These are phyloP conservation scores for Abrus pulchellus DNA, from an alignment of 306 rosid genomes.

Conservation along the genomic window DNA sequence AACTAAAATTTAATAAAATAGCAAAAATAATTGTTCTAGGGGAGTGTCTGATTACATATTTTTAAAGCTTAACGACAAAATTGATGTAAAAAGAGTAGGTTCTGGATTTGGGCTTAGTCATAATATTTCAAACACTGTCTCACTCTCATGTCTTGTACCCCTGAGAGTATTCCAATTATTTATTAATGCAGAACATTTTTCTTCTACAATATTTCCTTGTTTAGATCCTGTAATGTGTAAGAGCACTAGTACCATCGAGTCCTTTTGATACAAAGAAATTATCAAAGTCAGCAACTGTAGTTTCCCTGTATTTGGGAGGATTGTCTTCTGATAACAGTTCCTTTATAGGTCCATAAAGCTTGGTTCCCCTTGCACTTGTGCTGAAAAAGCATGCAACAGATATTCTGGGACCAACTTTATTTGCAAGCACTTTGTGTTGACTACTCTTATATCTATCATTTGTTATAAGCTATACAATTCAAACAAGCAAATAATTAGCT, in stretches of 20 bases:
- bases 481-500: conserved; percentile 23
- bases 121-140: no score
- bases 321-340: conserved; percentile 60
- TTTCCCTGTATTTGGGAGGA: conserved; percentile 61
- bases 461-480: conserved; percentile 43
- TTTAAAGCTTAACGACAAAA: no score
- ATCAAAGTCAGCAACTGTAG: conserved; percentile 43
- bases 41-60: no score
- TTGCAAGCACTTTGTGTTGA: conserved; percentile 48
- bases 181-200: not conserved
- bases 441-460: conserved; percentile 53
- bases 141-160: not conserved
- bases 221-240: conserved; percentile 1
- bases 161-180: not conserved
- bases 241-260: conserved; percentile 6
- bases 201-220: not conserved
- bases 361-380: conserved; percentile 5
- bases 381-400: conserved; percentile 50
- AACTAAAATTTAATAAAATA: no score
- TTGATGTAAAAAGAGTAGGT: no score
- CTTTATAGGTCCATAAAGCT: conserved; percentile 59
- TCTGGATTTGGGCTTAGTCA: no score
- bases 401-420: conserved; percentile 48
- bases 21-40: no score
- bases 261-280: conserved; percentile 35